Percentiles rank a stretch among this genome's conserved stretches.
Evolutionary conservation across 345 rosid genomes (phyloP).

Genomic region (Melastoma malabathricum): DNA sequence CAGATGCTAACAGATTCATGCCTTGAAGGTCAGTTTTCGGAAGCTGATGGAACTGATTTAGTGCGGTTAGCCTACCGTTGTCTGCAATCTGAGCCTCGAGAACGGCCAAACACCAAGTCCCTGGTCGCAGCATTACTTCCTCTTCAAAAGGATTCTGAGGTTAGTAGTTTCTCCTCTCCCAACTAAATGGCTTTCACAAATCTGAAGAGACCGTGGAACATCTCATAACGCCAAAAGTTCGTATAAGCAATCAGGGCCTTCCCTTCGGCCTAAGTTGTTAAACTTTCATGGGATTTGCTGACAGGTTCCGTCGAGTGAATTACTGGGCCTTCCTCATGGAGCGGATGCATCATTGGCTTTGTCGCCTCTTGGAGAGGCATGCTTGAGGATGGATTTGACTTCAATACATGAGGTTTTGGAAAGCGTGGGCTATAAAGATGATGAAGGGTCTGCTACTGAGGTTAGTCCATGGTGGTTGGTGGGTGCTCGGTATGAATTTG

Average conservation of each 20-base stretch:
- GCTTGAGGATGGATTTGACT: conserved; percentile 59
- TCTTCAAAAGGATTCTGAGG: conserved; percentile 81
- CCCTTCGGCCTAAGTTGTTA: no score
- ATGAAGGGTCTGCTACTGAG: conserved; percentile 76
- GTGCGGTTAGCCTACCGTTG: conserved; percentile 72
- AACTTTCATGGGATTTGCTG: conserved; percentile 3
- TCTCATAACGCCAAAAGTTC: no score
- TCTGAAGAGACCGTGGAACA: no score
- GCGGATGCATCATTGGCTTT: conserved; percentile 34
- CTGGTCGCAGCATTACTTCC: conserved; percentile 55
- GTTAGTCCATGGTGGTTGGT: conserved; percentile 18
- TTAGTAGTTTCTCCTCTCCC: conserved; percentile 10
- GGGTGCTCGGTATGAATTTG: no score
- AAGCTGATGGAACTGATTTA: conserved; percentile 59
- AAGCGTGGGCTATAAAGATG: conserved; percentile 71
- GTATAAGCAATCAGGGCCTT: no score
- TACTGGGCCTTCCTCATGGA: conserved; percentile 64
- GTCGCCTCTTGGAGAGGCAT: conserved; percentile 82
- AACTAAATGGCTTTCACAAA: background rate
- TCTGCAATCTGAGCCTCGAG: conserved; percentile 72
- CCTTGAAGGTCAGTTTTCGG: conserved; percentile 71
- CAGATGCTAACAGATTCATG: conserved; percentile 79
- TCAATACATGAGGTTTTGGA: conserved; percentile 72
- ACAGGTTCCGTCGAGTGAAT: conserved; percentile 58
- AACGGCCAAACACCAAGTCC: conserved; percentile 64